A percentile compares a stretch with the other conserved stretches of the same genome.
These are phyloP conservation scores for Taphrina confusa DNA, from an alignment of 1,139 yeast genomes.

Conservation along the genomic window DNA sequence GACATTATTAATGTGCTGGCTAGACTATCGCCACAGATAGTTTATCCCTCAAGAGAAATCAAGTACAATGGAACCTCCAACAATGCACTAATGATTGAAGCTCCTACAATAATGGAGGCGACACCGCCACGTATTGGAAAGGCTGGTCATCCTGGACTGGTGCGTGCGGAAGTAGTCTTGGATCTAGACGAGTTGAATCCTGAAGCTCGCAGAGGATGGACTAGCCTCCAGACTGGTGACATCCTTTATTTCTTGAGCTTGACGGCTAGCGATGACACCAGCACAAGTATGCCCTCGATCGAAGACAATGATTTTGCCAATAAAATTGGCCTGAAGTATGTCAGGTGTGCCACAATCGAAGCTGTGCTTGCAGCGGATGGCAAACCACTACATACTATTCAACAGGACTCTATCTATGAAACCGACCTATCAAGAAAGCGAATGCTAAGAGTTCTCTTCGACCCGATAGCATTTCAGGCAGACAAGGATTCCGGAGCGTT, in stretches of 20 bases:
- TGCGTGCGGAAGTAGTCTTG: slow-evolving; percentile 43
- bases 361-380: slow-evolving; percentile 41
- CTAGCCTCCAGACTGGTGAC: slow-evolving; percentile 44
- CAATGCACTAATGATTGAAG: slow-evolving; percentile 43
- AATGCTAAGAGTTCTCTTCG: slow-evolving; percentile 30
- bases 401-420: slow-evolving; percentile 3
- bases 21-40: slow-evolving; percentile 42
- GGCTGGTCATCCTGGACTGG: slow-evolving; percentile 40
- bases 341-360: slow-evolving; percentile 44
- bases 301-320: slow-evolving; percentile 27
- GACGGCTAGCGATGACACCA: slow-evolving; percentile 38
- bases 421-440: slow-evolving; percentile 29
- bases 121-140: slow-evolving; percentile 43
- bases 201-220: slow-evolving; percentile 46
- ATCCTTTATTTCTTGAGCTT: slow-evolving; percentile 44
- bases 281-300: slow-evolving; percentile 34
- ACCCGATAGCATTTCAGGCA: slow-evolving; percentile 17
- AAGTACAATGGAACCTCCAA: slow-evolving; percentile 45
- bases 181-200: slow-evolving; percentile 41
- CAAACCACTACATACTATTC: slow-evolving; percentile 26
- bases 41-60: slow-evolving; percentile 28
- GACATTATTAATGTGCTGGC: slow-evolving; percentile 43
- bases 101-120: slow-evolving; percentile 43
- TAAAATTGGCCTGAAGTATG: slow-evolving; percentile 41
- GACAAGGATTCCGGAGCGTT: slow-evolving; percentile 1